Evolutionary conservation across 1,139 yeast species (phyloP).

Genomic region (Hanseniaspora sp.): DNA sequence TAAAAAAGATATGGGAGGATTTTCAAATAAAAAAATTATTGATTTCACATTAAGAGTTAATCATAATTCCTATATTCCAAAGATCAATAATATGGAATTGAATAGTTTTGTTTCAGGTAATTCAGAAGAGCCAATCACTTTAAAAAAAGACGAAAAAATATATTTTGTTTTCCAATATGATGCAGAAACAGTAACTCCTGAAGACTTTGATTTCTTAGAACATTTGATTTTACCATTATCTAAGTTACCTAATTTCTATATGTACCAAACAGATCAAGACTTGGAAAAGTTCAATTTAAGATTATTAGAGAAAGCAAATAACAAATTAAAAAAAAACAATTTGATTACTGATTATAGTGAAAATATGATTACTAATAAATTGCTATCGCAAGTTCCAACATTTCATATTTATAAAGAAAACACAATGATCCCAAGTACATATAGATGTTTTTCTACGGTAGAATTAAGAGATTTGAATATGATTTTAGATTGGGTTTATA

Average conservation of each 20-base stretch:
- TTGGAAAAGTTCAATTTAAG: slow-evolving; percentile 38
- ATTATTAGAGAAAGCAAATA: slow-evolving; percentile 36
- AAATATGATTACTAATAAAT: slow-evolving; percentile 35
- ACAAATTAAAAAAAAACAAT: slow-evolving; percentile 31
- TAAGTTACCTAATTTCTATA: slow-evolving; percentile 43
- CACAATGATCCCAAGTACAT: slow-evolving; percentile 41
- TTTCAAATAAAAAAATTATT: slow-evolving; percentile 24
- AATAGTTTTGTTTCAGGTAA: slow-evolving; percentile 7
- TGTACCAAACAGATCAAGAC: slow-evolving; percentile 43
- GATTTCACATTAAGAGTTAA: slow-evolving; percentile 33
- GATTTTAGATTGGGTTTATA: slow-evolving; percentile 40
- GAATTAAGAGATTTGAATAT: slow-evolving; percentile 44
- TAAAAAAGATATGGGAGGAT: slow-evolving; percentile 17
- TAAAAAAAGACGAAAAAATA: slow-evolving; percentile 29
- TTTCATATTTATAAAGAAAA: slow-evolving; percentile 49
- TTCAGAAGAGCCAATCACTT: slow-evolving; percentile 21
- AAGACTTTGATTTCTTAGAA: slow-evolving; percentile 51
- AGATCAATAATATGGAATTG: slow-evolving; percentile 32
- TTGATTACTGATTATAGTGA: slow-evolving; percentile 36
- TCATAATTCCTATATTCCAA: slow-evolving; percentile 31
- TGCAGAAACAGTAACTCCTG: slow-evolving; percentile 39
- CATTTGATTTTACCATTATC: slow-evolving; percentile 49
- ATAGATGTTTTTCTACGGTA: slow-evolving; percentile 50
- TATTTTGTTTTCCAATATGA: slow-evolving; percentile 49
- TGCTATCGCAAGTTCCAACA: slow-evolving; percentile 51